Evolutionary conservation across 805 yeast genomes (phyloP).

Genomic region (Kluyveromyces aestuarii): DNA sequence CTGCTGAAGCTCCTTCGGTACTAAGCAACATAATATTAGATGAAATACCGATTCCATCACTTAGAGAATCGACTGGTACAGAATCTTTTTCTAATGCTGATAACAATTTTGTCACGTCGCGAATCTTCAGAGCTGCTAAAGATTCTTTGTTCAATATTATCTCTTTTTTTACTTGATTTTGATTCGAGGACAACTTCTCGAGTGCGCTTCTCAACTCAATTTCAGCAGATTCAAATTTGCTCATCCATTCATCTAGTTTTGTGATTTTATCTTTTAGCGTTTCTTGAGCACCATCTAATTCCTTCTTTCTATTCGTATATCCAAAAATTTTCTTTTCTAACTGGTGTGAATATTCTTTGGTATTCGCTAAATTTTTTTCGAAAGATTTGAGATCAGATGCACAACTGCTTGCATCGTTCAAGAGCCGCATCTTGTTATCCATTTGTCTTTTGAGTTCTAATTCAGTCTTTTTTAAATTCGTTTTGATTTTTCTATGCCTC

Average conservation of each 20-base stretch:
- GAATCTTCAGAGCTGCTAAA: constrained; percentile 36
- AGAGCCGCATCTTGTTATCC: constrained; percentile 37
- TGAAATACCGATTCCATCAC: neutral
- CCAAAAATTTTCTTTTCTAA: constrained; percentile 55
- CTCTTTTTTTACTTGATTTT: constrained; percentile 33
- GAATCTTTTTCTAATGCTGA: constrained; percentile 9
- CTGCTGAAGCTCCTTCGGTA: neutral
- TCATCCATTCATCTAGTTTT: constrained; percentile 27
- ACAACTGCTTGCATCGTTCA: neutral
- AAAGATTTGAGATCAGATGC: neutral
- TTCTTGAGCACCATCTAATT: constrained; percentile 39
- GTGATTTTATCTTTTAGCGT: constrained; percentile 30
- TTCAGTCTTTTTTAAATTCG: constrained; percentile 50
- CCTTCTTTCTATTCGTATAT: constrained; percentile 37
- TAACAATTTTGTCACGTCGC: constrained; percentile 40
- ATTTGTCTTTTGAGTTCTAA: constrained; percentile 52
- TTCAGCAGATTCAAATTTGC: constrained; percentile 53
- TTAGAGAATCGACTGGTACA: neutral
- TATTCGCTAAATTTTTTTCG: neutral
- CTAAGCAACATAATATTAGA: neutral
- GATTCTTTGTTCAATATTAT: constrained; percentile 32
- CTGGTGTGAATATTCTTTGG: constrained; percentile 29
- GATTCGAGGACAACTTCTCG: constrained; percentile 42
- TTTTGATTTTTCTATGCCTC: constrained; percentile 47
- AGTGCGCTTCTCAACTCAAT: constrained; percentile 56